A percentile compares a stretch with the other conserved stretches of the same genome.
These are phyloP conservation scores for Coemansia sp. DNA, from an alignment of 192 early-diverging fungal genomes.

Conservation along the genomic window DNA sequence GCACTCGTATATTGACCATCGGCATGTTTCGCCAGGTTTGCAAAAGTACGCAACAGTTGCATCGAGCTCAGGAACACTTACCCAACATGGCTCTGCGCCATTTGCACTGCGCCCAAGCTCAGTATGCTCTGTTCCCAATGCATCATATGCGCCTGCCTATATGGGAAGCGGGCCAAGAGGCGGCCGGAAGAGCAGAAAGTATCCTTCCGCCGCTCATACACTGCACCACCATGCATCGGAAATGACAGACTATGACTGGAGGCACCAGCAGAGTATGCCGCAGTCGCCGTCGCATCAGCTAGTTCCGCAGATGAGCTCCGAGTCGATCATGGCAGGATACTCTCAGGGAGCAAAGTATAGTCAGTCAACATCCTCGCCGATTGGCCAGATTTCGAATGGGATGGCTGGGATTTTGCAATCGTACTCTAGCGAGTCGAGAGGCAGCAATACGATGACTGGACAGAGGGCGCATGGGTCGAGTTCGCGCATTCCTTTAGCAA, in stretches of 20 bases:
- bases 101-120: conserved; percentile 28
- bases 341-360: not conserved
- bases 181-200: not conserved
- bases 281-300: conserved; percentile 8
- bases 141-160: not conserved
- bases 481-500: not conserved
- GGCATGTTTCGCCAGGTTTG: conserved; percentile 6
- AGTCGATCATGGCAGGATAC: conserved; percentile 6
- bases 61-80: conserved; percentile 4
- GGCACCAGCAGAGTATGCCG: not conserved
- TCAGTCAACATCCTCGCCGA: conserved; percentile 9
- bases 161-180: not conserved
- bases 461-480: conserved; percentile 1
- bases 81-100: conserved; percentile 3
- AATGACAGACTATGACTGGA: conserved; percentile 20
- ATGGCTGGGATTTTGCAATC: conserved; percentile 17
- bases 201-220: not conserved
- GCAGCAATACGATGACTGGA: not conserved
- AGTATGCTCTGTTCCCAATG: conserved; percentile 34
- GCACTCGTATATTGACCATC: conserved; percentile 10
- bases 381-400: conserved; percentile 18
- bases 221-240: conserved; percentile 20
- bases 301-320: conserved; percentile 15
- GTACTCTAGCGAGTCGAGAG: conserved; percentile 18
- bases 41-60: conserved; percentile 14